Evolutionary conservation across 2,329 filamentous ascomycete genomes (phyloP).

Genomic region (Chrysosphaeria jannelii): DNA sequence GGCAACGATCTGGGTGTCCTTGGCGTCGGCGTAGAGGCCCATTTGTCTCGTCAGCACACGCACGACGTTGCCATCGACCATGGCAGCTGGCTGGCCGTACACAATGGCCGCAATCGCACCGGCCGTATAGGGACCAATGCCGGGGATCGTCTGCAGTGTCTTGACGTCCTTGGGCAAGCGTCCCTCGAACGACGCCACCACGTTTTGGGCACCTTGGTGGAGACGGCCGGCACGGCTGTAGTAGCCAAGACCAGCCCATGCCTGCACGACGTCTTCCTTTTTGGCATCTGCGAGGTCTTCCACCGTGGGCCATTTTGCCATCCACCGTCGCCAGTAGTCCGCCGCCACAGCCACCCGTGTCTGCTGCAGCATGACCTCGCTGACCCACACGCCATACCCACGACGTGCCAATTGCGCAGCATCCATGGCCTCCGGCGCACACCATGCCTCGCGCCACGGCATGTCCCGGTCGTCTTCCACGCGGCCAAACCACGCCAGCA

Average conservation of each 20-base stretch:
- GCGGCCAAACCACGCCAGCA: slow-evolving; percentile 21
- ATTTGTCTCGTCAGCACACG: slow-evolving; percentile 29
- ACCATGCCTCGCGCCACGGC: slow-evolving; percentile 25
- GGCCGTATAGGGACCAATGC: slow-evolving; percentile 30
- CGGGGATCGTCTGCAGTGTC: slow-evolving; percentile 21
- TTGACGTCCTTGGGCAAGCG: slow-evolving; percentile 15
- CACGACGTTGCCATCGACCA: slow-evolving; percentile 33
- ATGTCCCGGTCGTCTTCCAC: slow-evolving; percentile 17
- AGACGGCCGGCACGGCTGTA: slow-evolving; percentile 32
- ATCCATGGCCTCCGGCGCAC: slow-evolving; percentile 11
- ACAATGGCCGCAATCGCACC: slow-evolving; percentile 32
- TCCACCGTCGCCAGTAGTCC: slow-evolving; percentile 32
- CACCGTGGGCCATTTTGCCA: slow-evolving; percentile 27
- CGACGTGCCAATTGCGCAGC: slow-evolving; percentile 14
- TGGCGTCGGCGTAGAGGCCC: slow-evolving; percentile 23
- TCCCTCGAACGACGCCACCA: slow-evolving; percentile 13
- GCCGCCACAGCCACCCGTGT: slow-evolving; percentile 30
- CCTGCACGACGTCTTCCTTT: slow-evolving; percentile 23
- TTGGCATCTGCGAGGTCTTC: slow-evolving; percentile 20
- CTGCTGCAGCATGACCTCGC: slow-evolving; percentile 36
- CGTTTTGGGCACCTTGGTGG: slow-evolving; percentile 21
- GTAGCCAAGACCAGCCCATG: slow-evolving; percentile 31
- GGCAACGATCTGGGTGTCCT: slow-evolving; percentile 21
- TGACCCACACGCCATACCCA: slow-evolving; percentile 36
- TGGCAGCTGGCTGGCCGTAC: slow-evolving; percentile 24